Evolutionary conservation across 768 basidiomycete species (phyloP), one percentile per base, ranked within the genome.

Genomic region (Pilatotrama ljubarskyi): DNA sequence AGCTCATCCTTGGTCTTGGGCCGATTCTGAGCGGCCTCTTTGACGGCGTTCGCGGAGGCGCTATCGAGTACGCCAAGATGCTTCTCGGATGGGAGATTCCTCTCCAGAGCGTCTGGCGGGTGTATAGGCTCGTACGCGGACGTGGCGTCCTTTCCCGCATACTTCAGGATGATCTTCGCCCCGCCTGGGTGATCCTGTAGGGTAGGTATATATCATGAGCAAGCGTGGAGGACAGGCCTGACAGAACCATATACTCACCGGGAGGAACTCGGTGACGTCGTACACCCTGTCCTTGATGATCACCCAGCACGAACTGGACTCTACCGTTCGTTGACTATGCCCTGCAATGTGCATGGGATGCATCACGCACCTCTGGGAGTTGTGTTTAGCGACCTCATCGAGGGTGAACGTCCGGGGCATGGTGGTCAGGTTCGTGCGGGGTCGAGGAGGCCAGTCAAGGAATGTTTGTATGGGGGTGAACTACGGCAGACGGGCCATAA

Each of bases 111-210:
- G 64, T 90, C 88, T 24, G 88, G 84, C 3, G 95, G 87, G 73
- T 98, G 95, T 42, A 97, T 91, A 5, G 90, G 89, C 61, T 88
- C 82, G 69, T 87, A 91, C 4, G 77, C 87, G 6, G 74, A 73
- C 0, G 90, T 91, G n/a, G 92, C 93, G 70, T 95, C 95, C 61
- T 80, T 82, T 9, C 95, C 95, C 9, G 84, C 94, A 66, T 93
- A 91, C 68, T 84, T 87, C 18, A 96, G 69, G 61, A 98, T 91
- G 67, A 93, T 88, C 56, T 82, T 81, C 17, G 86, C 76, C 2
- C 95, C 95, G 18, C 95, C 94, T 7, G 90, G 90, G 65, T 92
- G 90, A 50, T 87, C 82, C 86, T 88, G 64, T n/a, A n/a, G 13
- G n/a, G 44, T n/a, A 22, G 25, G 18, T 17, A n/a, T 2, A 17